These are phyloP conservation scores for Pythium insidiosum DNA, from an alignment of 352 stramenopile genomes.

Conservation along the genomic window DNA sequence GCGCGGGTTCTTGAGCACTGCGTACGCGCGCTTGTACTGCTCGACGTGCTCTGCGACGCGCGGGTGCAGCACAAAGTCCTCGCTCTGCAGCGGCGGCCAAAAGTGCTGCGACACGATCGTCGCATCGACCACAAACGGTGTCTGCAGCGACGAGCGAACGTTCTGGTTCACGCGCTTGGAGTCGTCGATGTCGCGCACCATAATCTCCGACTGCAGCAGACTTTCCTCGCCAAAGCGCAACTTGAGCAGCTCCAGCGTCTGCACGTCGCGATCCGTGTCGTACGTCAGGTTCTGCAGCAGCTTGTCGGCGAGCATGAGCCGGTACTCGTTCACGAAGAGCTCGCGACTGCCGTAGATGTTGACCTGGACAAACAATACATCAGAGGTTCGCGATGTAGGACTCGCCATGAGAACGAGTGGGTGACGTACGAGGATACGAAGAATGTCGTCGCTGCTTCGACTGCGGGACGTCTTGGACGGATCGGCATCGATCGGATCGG, in stretches of 20 bases:
- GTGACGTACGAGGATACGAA: slow-evolving; percentile 89
- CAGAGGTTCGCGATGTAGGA: not conserved
- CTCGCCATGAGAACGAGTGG: not conserved
- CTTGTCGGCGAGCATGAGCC: slow-evolving; percentile 96
- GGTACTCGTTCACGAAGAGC: slow-evolving; percentile 98
- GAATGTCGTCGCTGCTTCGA: slow-evolving; percentile 90
- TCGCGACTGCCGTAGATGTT: slow-evolving; percentile 98
- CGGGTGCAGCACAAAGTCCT: slow-evolving; percentile 89
- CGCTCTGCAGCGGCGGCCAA: slow-evolving; percentile 93
- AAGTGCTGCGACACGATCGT: slow-evolving; percentile 97
- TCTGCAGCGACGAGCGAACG: slow-evolving; percentile 58
- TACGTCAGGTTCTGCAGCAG: slow-evolving; percentile 91
- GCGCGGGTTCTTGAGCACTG: slow-evolving; percentile 91
- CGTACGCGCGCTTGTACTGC: slow-evolving; percentile 87
- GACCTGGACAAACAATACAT: slow-evolving; percentile 22
- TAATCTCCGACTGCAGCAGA: slow-evolving; percentile 96
- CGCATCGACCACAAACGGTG: slow-evolving; percentile 56
- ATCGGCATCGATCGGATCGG: slow-evolving; percentile 79
- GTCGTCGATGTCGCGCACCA: slow-evolving; percentile 97
- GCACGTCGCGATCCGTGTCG: slow-evolving; percentile 90
- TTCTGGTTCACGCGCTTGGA: slow-evolving; percentile 93
- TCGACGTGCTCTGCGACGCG: slow-evolving; percentile 73
- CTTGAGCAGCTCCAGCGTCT: slow-evolving; percentile 97
- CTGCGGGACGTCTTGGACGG: slow-evolving; percentile 74
- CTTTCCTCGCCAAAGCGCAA: slow-evolving; percentile 93